Base-by-base conservation (phyloP, 768 basidiomycete species). In the Tubosaeta sp. region DNA sequence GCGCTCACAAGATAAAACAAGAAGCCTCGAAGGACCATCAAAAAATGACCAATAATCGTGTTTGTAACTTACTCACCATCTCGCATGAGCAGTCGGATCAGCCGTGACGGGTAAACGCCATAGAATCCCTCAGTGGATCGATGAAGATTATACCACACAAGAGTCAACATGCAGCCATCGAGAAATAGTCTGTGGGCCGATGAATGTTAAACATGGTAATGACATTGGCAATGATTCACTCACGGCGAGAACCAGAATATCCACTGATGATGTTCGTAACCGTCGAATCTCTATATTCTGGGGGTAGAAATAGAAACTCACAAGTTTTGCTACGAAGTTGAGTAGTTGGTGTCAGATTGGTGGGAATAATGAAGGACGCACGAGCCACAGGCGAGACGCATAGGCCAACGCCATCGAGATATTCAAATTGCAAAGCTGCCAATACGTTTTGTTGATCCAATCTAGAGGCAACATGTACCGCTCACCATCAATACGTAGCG, bases 1-100 rank as follows among this genome's bases (percentile, higher is more conserved):
- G 8, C 25, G 25, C 60, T 50, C 24, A 63, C 61, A 5, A 39
- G 10, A 30, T 63, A 62, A 27, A 62, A 62, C n/a, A 54, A 29
- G 2, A 57, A 5, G 19, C 2, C 36, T 38, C 0, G 1, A 24
- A 22, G 4, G 31, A 6, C 0, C 6, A 22, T 34, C 30, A 42
- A 14, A 1, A 32, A 27, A 21, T n/a, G 7, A 41, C 8, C 13
- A 41, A 9, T 8, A 19, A 46, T 30, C 6, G 19, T 22, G 9
- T 6, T 6, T 21, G 11, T 22, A 3, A 27, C 8, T 2, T 12
- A 6, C 56, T 52, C 19, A 56, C 56, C 50, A 22, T 57, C 56
- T 19, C 56, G 49, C 6, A 39, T 18, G 24, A 57, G 54, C 6
- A 52, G 8, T 2, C 5, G 24, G 14, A 48, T 16, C 5, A 62